Conservation (phyloP, 2,329 filamentous ascomycete species). For the Colletotrichum euphorbiae region DNA sequence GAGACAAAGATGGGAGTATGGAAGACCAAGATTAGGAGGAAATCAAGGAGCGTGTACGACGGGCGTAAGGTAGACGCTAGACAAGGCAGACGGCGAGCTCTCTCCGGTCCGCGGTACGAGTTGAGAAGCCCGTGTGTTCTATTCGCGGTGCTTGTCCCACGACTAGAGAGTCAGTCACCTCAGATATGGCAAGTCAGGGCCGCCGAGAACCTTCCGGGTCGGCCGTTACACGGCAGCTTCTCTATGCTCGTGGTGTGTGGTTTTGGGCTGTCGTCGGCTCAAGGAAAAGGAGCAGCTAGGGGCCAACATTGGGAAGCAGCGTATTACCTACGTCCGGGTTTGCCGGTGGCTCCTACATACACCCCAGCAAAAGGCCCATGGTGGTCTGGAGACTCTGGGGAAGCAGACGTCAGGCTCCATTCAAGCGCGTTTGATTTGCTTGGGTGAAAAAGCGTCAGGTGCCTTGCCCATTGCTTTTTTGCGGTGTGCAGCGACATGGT, state of each 20-base stretch:
- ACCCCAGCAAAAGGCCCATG: background rate
- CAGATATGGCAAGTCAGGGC: slow-evolving; percentile 4
- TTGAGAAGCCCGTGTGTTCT: slow-evolving; percentile 13
- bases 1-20: background rate
- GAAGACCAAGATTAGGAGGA: background rate
- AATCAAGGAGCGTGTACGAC: slow-evolving; percentile 20
- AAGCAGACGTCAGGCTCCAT: slow-evolving; percentile 11
- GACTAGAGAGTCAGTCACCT: background rate
- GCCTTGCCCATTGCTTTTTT: slow-evolving; percentile 24
- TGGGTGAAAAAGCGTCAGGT: slow-evolving; percentile 11
- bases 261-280: background rate
- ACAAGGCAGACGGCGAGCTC: background rate
- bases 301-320: background rate
- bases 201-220: background rate
- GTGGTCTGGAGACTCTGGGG: slow-evolving; percentile 21
- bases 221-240: too few relatives aligned
- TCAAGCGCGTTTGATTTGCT: slow-evolving; percentile 2
- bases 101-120: slow-evolving; percentile 6
- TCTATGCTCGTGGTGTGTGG: slow-evolving; percentile 1
- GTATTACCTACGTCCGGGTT: background rate
- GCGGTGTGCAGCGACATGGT: slow-evolving; percentile 8
- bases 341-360: slow-evolving; percentile 10
- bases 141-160: background rate
- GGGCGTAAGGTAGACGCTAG: slow-evolving; percentile 21
- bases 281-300: slow-evolving; percentile 2